Evolutionary conservation across 2,329 filamentous ascomycete species (phyloP).

Genomic region (Colletotrichum graminicola): DNA sequence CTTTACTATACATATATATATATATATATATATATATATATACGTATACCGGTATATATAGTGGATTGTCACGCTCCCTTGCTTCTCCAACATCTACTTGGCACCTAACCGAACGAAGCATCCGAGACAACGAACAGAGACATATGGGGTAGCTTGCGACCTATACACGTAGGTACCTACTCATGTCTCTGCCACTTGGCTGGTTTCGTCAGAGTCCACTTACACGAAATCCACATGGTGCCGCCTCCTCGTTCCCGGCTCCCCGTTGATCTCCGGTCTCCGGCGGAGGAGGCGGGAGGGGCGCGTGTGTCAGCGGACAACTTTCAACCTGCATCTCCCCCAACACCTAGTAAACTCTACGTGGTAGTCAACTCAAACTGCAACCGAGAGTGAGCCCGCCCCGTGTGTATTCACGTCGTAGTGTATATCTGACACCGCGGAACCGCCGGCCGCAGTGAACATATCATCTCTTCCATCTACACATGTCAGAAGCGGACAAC

Average conservation of each 20-base stretch:
- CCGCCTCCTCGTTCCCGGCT: slow-evolving; percentile 6
- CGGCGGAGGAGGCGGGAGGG: slow-evolving; percentile 25
- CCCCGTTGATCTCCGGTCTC: neutral
- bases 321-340: neutral
- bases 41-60: too few species aligned
- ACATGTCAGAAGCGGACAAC: slow-evolving; percentile 18
- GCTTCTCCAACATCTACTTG: neutral
- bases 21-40: too few species aligned
- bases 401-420: neutral
- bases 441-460: slow-evolving; percentile 18
- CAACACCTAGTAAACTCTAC: neutral
- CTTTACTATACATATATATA: too few species aligned
- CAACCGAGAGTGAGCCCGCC: neutral
- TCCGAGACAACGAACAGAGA: slow-evolving; percentile 13
- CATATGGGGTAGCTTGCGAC: neutral
- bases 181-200: slow-evolving; percentile 5
- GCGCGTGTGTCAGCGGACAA: neutral
- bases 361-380: neutral
- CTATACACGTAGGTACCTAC: neutral
- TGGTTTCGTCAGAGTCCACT: slow-evolving; percentile 24
- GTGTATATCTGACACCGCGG: neutral
- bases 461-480: neutral
- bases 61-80: neutral
- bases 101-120: slow-evolving; percentile 3
- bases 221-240: slow-evolving; percentile 26